phyloP scores from a whole-genome alignment of 2,329 filamentous ascomycete genomes.

The Penicillium capsulatum region DNA sequence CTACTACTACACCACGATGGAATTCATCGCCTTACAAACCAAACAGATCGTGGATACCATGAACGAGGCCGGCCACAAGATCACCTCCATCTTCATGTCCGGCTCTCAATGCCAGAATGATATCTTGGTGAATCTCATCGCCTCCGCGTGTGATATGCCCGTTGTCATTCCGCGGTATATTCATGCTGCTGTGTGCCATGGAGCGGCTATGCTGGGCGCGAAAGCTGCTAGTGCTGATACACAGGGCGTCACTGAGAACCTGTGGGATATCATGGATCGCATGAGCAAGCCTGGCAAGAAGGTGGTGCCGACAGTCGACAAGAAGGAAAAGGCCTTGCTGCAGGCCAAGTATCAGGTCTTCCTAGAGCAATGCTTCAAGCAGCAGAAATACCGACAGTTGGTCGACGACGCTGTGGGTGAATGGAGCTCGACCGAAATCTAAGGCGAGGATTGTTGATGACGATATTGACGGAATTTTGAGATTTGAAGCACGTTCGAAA shows the following conservation, averaged over 20 bases:
- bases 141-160: conserved; percentile 85
- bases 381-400: conserved; percentile 74
- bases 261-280: conserved; percentile 97
- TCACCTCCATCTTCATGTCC: conserved; percentile 96
- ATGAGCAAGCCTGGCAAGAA: conserved; percentile 92
- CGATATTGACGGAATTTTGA: no score
- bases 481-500: no score
- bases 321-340: conserved; percentile 71
- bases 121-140: conserved; percentile 84
- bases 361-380: conserved; percentile 81
- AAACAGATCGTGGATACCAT: conserved; percentile 91
- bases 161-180: conserved; percentile 92
- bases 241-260: conserved; percentile 72
- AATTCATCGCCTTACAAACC: conserved; percentile 97
- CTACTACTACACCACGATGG: conserved; percentile 93
- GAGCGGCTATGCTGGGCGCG: conserved; percentile 96
- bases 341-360: conserved; percentile 94
- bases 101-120: conserved; percentile 96
- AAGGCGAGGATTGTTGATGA: no score
- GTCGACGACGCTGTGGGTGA: conserved; percentile 60
- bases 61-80: conserved; percentile 83
- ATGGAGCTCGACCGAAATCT: conserved; percentile 40
- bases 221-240: conserved; percentile 86
- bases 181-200: conserved; percentile 91
- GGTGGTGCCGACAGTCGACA: conserved; percentile 68